phyloP scores from a whole-genome alignment of 2,329 filamentous ascomycete genomes.

The Phialocephala subalpina region DNA sequence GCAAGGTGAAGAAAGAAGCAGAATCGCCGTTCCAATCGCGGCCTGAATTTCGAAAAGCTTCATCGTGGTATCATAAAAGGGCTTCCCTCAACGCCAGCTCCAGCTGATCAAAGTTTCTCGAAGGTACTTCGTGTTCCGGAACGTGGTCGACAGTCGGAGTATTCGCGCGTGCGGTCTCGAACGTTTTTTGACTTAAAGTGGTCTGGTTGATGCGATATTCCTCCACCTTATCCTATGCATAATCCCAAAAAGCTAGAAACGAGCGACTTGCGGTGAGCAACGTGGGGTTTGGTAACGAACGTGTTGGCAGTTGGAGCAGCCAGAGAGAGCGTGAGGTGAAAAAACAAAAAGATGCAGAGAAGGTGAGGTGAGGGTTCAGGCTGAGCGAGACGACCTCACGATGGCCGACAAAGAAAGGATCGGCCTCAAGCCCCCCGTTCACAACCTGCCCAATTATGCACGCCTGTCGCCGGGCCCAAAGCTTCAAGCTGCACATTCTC shows the following conservation, averaged over 20 bases:
- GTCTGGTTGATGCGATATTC: conserved; percentile 14
- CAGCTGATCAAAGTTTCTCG: conserved; percentile 1
- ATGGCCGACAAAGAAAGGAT: conserved; percentile 1
- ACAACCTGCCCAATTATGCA: background rate
- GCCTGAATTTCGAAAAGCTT: conserved; percentile 59
- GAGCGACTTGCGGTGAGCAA: conserved; percentile 24
- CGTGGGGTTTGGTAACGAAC: conserved; percentile 2
- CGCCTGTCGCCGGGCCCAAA: background rate
- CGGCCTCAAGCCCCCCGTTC: background rate
- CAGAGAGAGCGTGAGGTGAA: conserved; percentile 7
- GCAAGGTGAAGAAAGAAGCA: conserved; percentile 51
- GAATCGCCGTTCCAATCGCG: conserved; percentile 57
- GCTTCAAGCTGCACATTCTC: background rate
- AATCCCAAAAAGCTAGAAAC: conserved; percentile 13
- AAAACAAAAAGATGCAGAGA: background rate
- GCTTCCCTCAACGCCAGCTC: conserved; percentile 13
- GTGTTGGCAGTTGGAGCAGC: conserved; percentile 1
- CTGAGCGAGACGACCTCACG: conserved; percentile 3
- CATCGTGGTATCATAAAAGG: conserved; percentile 51
- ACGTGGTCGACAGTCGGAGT: background rate
- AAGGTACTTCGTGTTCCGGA: background rate
- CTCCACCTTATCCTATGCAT: conserved; percentile 20
- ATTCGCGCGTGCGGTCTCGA: conserved; percentile 10
- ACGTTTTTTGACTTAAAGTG: conserved; percentile 11
- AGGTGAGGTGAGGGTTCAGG: background rate